These are phyloP conservation scores for Trichoderma gracile DNA, from an alignment of 2,329 filamentous ascomycete genomes.

Conservation along the genomic window DNA sequence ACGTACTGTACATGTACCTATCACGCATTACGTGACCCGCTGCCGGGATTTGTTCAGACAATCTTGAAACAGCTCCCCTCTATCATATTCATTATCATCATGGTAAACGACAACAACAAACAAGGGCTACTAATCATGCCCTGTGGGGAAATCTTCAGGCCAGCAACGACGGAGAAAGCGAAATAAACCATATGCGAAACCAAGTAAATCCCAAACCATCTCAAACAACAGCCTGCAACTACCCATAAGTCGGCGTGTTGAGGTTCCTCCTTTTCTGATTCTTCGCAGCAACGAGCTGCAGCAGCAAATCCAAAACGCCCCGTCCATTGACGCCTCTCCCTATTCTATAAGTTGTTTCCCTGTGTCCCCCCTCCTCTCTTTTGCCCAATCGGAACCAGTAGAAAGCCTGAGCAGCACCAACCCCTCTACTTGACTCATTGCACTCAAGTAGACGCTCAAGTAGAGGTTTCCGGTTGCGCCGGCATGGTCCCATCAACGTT, in stretches of 20 bases:
- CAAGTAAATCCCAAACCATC: background rate
- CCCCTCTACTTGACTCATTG: background rate
- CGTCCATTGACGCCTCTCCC: background rate
- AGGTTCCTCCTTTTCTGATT: background rate
- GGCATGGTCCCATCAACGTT: constrained; percentile 30
- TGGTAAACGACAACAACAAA: constrained; percentile 19
- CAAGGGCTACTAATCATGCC: background rate
- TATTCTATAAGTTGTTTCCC: background rate
- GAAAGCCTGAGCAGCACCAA: background rate
- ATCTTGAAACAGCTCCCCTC: constrained; percentile 20
- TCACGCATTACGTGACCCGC: constrained; percentile 6
- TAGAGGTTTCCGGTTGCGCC: background rate
- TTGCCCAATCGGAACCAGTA: no score
- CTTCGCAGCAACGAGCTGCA: background rate
- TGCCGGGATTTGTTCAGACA: constrained; percentile 8
- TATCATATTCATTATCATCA: constrained; percentile 23
- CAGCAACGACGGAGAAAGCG: background rate
- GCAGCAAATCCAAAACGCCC: constrained; percentile 5
- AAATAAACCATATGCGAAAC: background rate
- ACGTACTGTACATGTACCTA: background rate
- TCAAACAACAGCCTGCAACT: background rate
- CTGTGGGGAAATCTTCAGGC: background rate
- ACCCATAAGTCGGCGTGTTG: background rate
- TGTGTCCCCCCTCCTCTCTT: no score
- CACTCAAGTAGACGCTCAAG: constrained; percentile 4